Conservation (phyloP, 352 stramenopile species). For the Nothophytophthora sp. region DNA sequence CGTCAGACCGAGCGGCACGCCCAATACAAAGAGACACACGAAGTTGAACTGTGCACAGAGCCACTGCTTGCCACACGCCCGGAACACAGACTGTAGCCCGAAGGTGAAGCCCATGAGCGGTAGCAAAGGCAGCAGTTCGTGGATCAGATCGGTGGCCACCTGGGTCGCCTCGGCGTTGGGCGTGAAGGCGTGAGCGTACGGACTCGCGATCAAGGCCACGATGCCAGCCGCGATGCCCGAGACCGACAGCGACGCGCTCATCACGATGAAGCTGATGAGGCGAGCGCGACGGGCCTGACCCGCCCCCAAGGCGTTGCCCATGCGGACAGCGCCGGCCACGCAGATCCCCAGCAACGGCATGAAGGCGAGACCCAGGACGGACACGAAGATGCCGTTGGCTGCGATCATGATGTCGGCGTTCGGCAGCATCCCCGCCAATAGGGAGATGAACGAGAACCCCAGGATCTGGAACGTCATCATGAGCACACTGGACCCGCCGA, state of each 20-base stretch:
- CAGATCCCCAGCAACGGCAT: conserved; percentile 51
- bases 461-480: conserved; percentile 56
- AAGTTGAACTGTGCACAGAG: conserved; percentile 58
- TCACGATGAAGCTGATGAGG: conserved; percentile 38
- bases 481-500: conserved; percentile 44
- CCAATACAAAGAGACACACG: conserved; percentile 49
- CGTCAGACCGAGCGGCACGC: conserved; percentile 40
- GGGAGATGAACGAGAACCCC: conserved; percentile 43
- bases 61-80: conserved; percentile 49
- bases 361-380: conserved; percentile 44
- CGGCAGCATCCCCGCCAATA: conserved; percentile 55
- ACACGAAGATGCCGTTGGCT: conserved; percentile 56
- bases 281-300: conserved; percentile 40
- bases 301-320: conserved; percentile 63
- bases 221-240: conserved; percentile 31
- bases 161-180: conserved; percentile 28
- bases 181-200: conserved; percentile 46
- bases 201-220: conserved; percentile 26
- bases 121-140: conserved; percentile 31
- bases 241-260: conserved; percentile 29
- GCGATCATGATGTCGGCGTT: conserved; percentile 51
- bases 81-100: conserved; percentile 41
- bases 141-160: conserved; percentile 31
- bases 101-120: conserved; percentile 42
- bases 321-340: conserved; percentile 50